A percentile compares a stretch with the other conserved stretches of the same genome.
phyloP scores from a whole-genome alignment of 2,329 filamentous ascomycete genomes.

The Pleoardoris graminearum region DNA sequence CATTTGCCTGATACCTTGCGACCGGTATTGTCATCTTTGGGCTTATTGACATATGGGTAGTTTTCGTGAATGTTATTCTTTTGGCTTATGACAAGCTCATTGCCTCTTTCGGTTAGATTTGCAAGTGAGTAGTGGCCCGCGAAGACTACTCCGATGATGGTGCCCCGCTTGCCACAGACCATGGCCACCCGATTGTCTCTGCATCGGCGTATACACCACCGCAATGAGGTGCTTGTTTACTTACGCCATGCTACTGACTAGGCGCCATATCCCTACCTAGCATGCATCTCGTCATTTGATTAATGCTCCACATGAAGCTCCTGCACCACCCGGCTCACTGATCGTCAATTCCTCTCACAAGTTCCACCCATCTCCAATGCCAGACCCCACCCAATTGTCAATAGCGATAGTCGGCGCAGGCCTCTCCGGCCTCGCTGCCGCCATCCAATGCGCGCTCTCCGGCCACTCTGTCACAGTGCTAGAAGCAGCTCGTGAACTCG shows the following conservation, averaged over 20 bases:
- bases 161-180: conserved; percentile 5
- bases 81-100: conserved; percentile 5
- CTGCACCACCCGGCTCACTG: not conserved
- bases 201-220: not conserved
- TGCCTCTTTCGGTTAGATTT: conserved; percentile 7
- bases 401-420: conserved; percentile 53
- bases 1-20: conserved; percentile 17
- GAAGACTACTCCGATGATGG: not conserved
- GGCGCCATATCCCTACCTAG: too few species aligned
- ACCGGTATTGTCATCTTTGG: not conserved
- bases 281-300: too few species aligned
- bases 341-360: not conserved
- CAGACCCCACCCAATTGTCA: not conserved
- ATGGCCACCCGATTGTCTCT: not conserved
- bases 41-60: not conserved
- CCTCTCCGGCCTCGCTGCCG: conserved; percentile 30
- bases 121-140: not conserved
- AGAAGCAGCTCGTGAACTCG: conserved; percentile 48
- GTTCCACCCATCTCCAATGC: not conserved
- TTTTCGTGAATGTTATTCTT: too few species aligned
- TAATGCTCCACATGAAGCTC: too few species aligned
- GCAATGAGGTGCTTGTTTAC: not conserved
- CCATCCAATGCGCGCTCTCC: conserved; percentile 47
- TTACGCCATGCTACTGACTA: not conserved
- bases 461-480: conserved; percentile 49